phyloP scores from a whole-genome alignment of 306 rosid genomes.

The Senna tora region DNA sequence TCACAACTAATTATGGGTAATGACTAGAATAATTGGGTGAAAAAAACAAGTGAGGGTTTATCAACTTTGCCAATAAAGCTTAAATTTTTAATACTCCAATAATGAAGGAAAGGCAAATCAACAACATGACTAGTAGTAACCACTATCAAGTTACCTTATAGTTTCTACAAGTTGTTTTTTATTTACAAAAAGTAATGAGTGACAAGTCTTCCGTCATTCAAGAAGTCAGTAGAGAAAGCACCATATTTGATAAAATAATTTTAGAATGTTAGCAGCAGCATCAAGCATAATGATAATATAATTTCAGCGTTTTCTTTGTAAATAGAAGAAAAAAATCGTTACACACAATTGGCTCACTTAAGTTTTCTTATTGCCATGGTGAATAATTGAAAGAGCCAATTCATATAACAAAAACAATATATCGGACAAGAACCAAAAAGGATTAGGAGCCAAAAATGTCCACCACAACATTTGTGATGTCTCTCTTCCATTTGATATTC shows the following conservation, averaged over 20 bases:
- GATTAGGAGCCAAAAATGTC: not conserved
- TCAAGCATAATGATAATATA: not conserved
- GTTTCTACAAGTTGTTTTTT: slow-evolving; percentile 3
- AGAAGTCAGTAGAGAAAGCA: not conserved
- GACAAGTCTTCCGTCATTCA: not conserved
- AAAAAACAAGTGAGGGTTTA: slow-evolving; percentile 22
- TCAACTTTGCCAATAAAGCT: slow-evolving; percentile 26
- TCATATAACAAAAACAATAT: not conserved
- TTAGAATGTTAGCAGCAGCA: not conserved
- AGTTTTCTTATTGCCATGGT: not conserved
- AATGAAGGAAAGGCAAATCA: slow-evolving; percentile 1
- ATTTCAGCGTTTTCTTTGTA: not conserved
- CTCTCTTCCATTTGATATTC: not conserved
- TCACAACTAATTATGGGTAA: slow-evolving; percentile 1
- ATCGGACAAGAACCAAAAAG: not conserved
- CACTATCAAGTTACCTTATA: slow-evolving; percentile 3
- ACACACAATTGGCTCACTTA: not conserved
- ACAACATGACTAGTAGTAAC: slow-evolving; percentile 4
- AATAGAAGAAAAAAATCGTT: not conserved
- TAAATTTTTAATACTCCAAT: slow-evolving; percentile 12
- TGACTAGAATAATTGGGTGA: not conserved
- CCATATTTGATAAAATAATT: not conserved
- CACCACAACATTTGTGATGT: not conserved
- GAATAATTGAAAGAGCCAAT: not conserved
- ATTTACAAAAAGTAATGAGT: not conserved